A percentile compares a stretch with the other conserved stretches of the same genome.
Conservation (phyloP, 345 rosid genomes). For the Rhodamnia rubescens region DNA sequence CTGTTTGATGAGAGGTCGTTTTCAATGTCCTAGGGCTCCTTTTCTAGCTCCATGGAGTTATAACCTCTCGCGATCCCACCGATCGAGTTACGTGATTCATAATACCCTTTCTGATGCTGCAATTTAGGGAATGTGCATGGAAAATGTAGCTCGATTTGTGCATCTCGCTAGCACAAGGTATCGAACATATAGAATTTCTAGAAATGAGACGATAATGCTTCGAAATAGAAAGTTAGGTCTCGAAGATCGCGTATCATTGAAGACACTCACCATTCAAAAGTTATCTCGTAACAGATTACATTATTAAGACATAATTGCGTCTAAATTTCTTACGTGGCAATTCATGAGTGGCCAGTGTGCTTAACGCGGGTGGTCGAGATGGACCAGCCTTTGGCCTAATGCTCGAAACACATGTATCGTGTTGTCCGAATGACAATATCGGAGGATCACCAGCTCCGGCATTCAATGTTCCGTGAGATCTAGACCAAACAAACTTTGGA, state of each 20-base stretch:
- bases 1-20: neutral
- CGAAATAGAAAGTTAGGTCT: rapidly evolving
- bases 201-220: rapidly evolving
- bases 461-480: neutral
- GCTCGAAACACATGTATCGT: rapidly evolving
- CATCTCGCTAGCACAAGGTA: neutral
- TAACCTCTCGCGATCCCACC: neutral
- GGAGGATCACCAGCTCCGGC: rapidly evolving
- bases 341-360: neutral
- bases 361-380: neutral
- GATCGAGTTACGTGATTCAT: rapidly evolving
- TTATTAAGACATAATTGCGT: neutral
- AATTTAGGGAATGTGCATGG: neutral
- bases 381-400: neutral
- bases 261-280: rapidly evolving
- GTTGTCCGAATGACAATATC: neutral
- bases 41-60: neutral
- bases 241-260: rapidly evolving
- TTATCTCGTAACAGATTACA: rapidly evolving
- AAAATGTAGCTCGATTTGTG: neutral
- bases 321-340: neutral
- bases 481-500: neutral
- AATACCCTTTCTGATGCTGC: neutral
- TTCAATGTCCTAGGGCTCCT: neutral
- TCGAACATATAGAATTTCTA: rapidly evolving